Percentiles rank a stretch among this genome's conserved stretches.
phyloP scores from a whole-genome alignment of 495 filamentous ascomycete species.

The Aspergillus cavernicola region DNA sequence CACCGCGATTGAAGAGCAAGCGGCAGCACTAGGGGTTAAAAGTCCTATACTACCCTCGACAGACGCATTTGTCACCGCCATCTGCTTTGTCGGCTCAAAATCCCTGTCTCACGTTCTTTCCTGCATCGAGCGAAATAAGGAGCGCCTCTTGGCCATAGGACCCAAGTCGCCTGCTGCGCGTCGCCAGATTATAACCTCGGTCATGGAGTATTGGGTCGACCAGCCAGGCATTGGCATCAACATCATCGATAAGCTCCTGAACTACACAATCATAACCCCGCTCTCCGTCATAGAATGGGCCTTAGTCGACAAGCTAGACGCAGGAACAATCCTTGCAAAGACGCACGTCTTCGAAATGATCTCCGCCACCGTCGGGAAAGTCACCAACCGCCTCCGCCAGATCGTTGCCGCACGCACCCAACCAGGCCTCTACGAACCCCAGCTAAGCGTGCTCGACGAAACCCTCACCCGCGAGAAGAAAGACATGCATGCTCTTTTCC shows the following conservation, averaged over 20 bases:
- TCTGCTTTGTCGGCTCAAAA: constrained; percentile 89
- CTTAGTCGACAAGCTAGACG: constrained; percentile 57
- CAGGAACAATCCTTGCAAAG: constrained; percentile 66
- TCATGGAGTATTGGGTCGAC: constrained; percentile 89
- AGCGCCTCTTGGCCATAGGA: constrained; percentile 77
- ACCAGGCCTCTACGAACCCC: constrained; percentile 53
- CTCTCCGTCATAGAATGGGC: constrained; percentile 85
- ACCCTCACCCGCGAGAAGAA: constrained; percentile 60
- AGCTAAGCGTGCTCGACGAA: constrained; percentile 59
- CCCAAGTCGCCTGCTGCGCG: constrained; percentile 66
- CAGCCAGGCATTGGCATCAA: constrained; percentile 91
- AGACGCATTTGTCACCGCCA: constrained; percentile 87
- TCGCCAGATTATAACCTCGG: constrained; percentile 82
- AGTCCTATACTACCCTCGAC: constrained; percentile 80
- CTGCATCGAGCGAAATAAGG: constrained; percentile 94
- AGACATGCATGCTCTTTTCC: constrained; percentile 76
- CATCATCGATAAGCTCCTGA: constrained; percentile 94
- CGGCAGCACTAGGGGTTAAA: constrained; percentile 56
- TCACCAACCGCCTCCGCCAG: constrained; percentile 84
- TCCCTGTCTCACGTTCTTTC: constrained; percentile 94
- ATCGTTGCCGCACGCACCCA: constrained; percentile 61
- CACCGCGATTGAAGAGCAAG: constrained; percentile 70
- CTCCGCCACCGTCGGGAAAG: constrained; percentile 81
- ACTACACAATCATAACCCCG: constrained; percentile 90
- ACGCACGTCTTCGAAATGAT: constrained; percentile 86